Conservation (phyloP, 163 green algal species). For the Scenedesmus sp. region DNA sequence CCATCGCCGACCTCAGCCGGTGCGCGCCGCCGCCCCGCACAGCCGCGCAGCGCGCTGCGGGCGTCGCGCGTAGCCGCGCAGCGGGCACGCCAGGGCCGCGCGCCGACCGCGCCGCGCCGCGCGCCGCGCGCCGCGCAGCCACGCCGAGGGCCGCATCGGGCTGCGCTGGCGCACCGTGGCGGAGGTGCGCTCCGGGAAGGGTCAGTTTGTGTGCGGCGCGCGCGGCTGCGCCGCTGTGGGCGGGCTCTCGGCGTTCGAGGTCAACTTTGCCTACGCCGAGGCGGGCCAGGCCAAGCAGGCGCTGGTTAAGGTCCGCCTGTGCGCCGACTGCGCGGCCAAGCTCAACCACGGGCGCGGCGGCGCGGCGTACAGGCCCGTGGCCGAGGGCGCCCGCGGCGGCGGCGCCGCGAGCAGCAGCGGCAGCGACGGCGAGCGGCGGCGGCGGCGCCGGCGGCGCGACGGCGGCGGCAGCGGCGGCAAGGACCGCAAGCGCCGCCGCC, state of each 20-base stretch:
- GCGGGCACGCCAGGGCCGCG: too few species aligned
- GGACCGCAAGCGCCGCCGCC: not conserved
- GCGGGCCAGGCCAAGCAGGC: slow-evolving; percentile 76
- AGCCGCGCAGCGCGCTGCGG: too few species aligned
- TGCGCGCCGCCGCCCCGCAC: not conserved
- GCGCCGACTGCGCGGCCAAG: slow-evolving; percentile 75
- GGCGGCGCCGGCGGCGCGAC: slow-evolving; percentile 17
- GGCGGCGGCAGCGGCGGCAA: not conserved
- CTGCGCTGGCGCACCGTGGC: slow-evolving; percentile 49
- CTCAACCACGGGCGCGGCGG: slow-evolving; percentile 78
- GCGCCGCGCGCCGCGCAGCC: not conserved
- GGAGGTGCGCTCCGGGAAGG: slow-evolving; percentile 82
- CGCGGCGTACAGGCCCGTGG: slow-evolving; percentile 46
- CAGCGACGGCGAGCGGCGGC: not conserved
- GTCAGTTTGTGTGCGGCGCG: slow-evolving; percentile 83
- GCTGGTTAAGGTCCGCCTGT: slow-evolving; percentile 88
- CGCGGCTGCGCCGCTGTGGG: slow-evolving; percentile 66
- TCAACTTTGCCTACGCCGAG: slow-evolving; percentile 89
- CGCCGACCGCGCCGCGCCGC: too few species aligned
- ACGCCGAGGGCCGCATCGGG: slow-evolving; percentile 36
- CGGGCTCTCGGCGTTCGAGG: slow-evolving; percentile 81
- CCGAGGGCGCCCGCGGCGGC: slow-evolving; percentile 19
- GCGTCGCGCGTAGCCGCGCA: too few species aligned
- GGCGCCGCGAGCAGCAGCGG: slow-evolving; percentile 3
- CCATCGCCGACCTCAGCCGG: slow-evolving; percentile 80